These are phyloP conservation scores for Solioccasus polychromus DNA, from an alignment of 768 basidiomycete genomes.

Conservation along the genomic window DNA sequence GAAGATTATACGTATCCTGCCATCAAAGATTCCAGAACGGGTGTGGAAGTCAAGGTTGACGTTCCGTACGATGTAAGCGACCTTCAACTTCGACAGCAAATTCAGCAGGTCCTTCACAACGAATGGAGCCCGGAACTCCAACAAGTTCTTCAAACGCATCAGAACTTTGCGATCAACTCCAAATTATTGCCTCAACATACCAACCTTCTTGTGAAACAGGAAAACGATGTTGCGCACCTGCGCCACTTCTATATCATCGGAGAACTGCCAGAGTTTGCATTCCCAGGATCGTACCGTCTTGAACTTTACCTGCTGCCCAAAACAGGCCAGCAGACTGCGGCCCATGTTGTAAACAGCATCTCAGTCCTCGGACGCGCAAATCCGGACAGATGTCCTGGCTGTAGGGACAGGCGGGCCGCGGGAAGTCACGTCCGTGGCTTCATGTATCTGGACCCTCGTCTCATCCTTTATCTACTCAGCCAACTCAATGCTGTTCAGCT, in stretches of 20 bases:
- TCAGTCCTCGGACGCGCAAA: conserved; percentile 10
- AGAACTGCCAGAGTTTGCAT: conserved; percentile 15
- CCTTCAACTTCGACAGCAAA: conserved; percentile 5
- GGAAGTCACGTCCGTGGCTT: conserved; percentile 14
- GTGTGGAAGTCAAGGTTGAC: conserved; percentile 10
- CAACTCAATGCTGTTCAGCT: background rate
- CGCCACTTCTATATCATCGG: conserved; percentile 9
- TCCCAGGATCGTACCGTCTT: conserved; percentile 17
- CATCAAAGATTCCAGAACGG: conserved; percentile 9
- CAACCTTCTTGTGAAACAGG: conserved; percentile 5
- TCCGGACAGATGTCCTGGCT: conserved; percentile 8
- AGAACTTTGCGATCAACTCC: background rate
- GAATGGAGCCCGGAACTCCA: conserved; percentile 3
- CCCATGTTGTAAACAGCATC: conserved; percentile 13
- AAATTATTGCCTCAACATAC: background rate
- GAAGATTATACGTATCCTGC: conserved; percentile 21
- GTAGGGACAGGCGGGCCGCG: conserved; percentile 7
- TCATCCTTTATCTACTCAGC: conserved; percentile 11
- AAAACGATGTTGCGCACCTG: background rate
- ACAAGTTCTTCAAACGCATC: background rate
- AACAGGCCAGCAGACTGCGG: background rate
- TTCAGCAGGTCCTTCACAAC: conserved; percentile 1
- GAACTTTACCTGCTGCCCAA: conserved; percentile 15
- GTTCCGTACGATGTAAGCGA: conserved; percentile 7
- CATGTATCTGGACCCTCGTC: conserved; percentile 13